Conservation (phyloP, 345 rosid genomes). For the Lumnitzera racemosa region DNA sequence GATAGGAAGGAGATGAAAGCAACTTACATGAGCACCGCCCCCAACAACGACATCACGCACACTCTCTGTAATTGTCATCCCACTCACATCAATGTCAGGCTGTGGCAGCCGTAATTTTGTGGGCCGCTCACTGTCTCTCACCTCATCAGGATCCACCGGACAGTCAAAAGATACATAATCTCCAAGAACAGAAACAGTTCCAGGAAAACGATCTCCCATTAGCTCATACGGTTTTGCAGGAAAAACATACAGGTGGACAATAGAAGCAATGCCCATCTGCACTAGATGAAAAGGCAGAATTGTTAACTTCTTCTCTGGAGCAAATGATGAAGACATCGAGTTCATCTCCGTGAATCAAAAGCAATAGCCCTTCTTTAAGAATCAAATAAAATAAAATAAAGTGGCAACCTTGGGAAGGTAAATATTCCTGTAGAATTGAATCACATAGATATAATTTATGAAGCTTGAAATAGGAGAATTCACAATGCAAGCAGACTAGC, state of each 20-base stretch:
- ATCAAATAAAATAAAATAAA: background rate
- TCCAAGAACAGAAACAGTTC: conserved; percentile 85
- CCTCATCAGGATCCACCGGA: conserved; percentile 94
- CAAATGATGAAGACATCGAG: too few relatives aligned
- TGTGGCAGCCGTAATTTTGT: conserved; percentile 90
- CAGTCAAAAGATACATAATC: conserved; percentile 92
- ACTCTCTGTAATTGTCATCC: conserved; percentile 90
- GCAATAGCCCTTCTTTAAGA: background rate
- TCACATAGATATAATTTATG: too few relatives aligned
- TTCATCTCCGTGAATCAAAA: background rate
- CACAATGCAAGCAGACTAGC: too few relatives aligned
- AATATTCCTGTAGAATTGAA: too few relatives aligned
- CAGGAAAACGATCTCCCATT: conserved; percentile 79
- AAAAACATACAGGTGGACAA: conserved; percentile 90
- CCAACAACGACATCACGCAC: conserved; percentile 87
- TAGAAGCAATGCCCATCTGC: conserved; percentile 99
- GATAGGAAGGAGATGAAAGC: background rate
- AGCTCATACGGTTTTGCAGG: conserved; percentile 86
- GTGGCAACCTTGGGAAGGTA: background rate
- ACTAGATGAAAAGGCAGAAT: conserved; percentile 44
- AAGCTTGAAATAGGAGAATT: too few relatives aligned
- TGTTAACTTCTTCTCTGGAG: conserved; percentile 19
- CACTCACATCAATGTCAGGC: conserved; percentile 62
- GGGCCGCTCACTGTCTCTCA: conserved; percentile 95
- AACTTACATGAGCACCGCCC: conserved; percentile 89